phyloP scores from a whole-genome alignment of 2,329 filamentous ascomycete genomes.

The Aspergillus persii region DNA sequence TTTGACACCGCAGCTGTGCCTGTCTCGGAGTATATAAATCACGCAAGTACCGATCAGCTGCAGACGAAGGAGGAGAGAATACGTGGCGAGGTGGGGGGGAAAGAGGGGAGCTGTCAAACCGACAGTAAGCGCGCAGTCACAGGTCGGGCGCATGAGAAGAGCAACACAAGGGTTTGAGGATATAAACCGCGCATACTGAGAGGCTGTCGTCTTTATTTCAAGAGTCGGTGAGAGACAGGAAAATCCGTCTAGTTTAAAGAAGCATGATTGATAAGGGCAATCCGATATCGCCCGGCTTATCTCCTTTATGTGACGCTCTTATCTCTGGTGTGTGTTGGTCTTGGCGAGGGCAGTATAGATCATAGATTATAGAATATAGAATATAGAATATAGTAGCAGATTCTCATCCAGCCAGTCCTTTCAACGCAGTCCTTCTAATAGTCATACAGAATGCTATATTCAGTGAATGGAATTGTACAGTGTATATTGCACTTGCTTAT shows the following conservation, averaged over 20 bases:
- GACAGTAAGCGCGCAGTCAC: not conserved
- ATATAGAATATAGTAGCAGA: too few relatives aligned
- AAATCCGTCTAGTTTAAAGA: not conserved
- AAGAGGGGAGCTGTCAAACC: not conserved
- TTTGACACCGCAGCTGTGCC: not conserved
- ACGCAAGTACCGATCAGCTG: not conserved
- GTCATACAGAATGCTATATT: too few relatives aligned
- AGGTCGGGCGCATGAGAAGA: not conserved
- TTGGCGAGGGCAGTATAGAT: too few relatives aligned
- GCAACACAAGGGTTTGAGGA: not conserved
- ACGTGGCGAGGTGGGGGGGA: not conserved
- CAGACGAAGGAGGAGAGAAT: not conserved
- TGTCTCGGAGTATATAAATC: not conserved
- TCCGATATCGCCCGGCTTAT: not conserved
- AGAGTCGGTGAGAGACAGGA: not conserved
- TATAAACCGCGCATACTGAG: not conserved
- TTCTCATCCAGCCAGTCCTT: too few relatives aligned
- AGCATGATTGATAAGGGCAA: conserved; percentile 1
- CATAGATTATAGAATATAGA: too few relatives aligned
- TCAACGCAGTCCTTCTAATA: too few relatives aligned
- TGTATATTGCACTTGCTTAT: too few relatives aligned
- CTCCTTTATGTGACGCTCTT: not conserved
- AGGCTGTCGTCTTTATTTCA: not conserved
- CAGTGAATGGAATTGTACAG: too few relatives aligned
- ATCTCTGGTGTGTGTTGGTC: too few relatives aligned